Evolutionary conservation across 345 rosid species (phyloP).

Genomic region (Litchi chinensis): DNA sequence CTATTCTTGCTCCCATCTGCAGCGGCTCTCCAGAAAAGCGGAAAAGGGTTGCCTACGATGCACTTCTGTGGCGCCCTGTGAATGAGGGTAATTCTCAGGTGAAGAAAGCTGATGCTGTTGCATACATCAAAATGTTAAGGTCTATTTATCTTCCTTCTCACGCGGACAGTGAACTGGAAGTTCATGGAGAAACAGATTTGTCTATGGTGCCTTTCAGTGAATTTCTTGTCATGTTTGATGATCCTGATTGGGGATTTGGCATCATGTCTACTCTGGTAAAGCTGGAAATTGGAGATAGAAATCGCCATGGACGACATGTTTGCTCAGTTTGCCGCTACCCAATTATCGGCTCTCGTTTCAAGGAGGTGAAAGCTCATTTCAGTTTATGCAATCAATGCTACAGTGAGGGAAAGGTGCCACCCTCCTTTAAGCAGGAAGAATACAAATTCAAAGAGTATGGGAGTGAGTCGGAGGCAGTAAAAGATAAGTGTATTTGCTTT

Average conservation of each 20-base stretch:
- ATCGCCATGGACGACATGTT: constrained; percentile 72
- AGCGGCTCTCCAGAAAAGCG: constrained; percentile 76
- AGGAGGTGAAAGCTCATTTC: constrained; percentile 81
- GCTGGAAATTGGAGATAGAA: constrained; percentile 84
- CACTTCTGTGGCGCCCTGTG: constrained; percentile 84
- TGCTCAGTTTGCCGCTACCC: constrained; percentile 94
- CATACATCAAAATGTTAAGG: constrained; percentile 71
- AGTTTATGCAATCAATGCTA: constrained; percentile 92
- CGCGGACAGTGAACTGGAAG: constrained; percentile 69
- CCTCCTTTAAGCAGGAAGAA: constrained; percentile 72
- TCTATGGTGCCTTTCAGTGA: constrained; percentile 71
- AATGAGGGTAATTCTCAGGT: constrained; percentile 82
- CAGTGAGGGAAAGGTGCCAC: constrained; percentile 93
- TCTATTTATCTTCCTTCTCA: constrained; percentile 73
- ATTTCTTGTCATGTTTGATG: constrained; percentile 83
- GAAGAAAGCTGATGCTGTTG: constrained; percentile 59
- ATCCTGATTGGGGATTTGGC: constrained; percentile 91
- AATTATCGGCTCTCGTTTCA: constrained; percentile 87
- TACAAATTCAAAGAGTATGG: constrained; percentile 83
- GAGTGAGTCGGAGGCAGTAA: constrained; percentile 74
- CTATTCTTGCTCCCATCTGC: constrained; percentile 83
- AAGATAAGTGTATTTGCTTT: constrained; percentile 85
- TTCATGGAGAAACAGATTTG: constrained; percentile 66
- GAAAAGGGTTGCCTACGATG: constrained; percentile 78
- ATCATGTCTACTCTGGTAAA: constrained; percentile 78